Base-by-base conservation (phyloP, 176 grass and related monocot genomes). In the Aegilops sharonensis region DNA sequence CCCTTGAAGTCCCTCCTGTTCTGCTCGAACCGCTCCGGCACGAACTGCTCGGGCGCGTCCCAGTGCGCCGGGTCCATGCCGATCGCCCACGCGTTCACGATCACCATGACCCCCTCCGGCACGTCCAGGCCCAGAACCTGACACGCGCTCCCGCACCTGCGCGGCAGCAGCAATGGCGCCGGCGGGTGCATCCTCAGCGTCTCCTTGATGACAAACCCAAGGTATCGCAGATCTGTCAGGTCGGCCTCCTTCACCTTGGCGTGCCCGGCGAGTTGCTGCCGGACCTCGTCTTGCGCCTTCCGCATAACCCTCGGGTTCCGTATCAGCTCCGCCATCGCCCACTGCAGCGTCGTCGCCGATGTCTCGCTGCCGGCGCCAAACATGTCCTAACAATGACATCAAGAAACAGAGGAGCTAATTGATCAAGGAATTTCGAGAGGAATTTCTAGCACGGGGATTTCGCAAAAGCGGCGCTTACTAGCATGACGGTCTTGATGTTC, bases 21-120 rank as follows among this genome's bases (percentile, higher is more conserved):
- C 43, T 14, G 8, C 47, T 71, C 83, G 54, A 82, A 90, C 48
- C 88, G 66, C 78, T 90, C 78, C 5, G 75, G 89, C 25, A 1
- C 10, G 85, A 87, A 91, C 32, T 87, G 74, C 30, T 83, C 62
- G 0, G 84, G 63, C 7, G 78, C 45, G 34, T 64, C 72, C 84
- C 86, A 57, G 24, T 57, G 7, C 62, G 35, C 24, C 4, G 83
- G 24, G 64, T 94, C 86, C 64, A 76, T 24, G 27, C 83, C 62
- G 54, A 94, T 80, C 12, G 89, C 89, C 92, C 92, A 94, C 77
- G 75, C 75, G 47, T 91, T 94, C 45, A 94, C 86, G 17, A 91
- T 0, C 78, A 91, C 87, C 75, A 15, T 87, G 0, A 45, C 24
- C 3, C 84, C 87, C 21, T 30, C 59, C 0, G 89, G 89, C 50